Evolutionary conservation across 2,329 filamentous ascomycete genomes (phyloP).

Genomic region (Akanthomyces muscarius): DNA sequence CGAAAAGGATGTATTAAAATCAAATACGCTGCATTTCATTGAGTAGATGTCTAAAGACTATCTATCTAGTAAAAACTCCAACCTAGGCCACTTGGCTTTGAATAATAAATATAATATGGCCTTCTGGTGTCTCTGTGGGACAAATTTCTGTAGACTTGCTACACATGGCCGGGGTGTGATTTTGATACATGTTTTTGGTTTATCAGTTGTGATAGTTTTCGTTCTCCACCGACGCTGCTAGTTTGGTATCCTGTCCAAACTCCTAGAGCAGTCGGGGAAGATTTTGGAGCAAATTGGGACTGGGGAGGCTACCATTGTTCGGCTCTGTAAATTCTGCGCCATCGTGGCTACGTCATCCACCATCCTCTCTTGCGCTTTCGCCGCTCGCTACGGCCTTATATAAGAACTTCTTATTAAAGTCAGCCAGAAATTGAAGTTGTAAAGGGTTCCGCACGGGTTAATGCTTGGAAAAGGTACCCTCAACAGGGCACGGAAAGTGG

Average conservation of each 20-base stretch:
- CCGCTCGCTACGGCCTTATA: slow-evolving; percentile 11
- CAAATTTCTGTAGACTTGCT: not conserved
- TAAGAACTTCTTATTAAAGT: slow-evolving; percentile 12
- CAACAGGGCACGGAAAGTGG: not conserved
- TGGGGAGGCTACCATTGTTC: not conserved
- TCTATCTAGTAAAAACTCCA: slow-evolving; percentile 15
- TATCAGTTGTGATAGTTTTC: slow-evolving; percentile 1
- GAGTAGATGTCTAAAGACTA: slow-evolving; percentile 12
- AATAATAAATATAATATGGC: not conserved
- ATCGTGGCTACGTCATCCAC: not conserved
- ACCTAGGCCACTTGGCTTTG: not conserved
- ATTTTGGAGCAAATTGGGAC: not conserved
- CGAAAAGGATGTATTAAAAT: not conserved
- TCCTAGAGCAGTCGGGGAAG: not conserved
- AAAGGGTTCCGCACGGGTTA: slow-evolving; percentile 3
- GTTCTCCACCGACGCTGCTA: not conserved
- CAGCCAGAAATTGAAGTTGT: slow-evolving; percentile 15
- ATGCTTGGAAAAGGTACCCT: slow-evolving; percentile 1
- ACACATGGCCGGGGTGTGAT: not conserved
- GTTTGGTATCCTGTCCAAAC: slow-evolving; percentile 10
- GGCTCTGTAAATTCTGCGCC: slow-evolving; percentile 1
- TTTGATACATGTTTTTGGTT: slow-evolving; percentile 13
- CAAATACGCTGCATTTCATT: slow-evolving; percentile 14
- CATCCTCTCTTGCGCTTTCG: not conserved
- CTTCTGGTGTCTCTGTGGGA: not conserved